Evolutionary conservation across 495 filamentous ascomycete species (phyloP).

Genomic region (Hypomontagnella submonticulosa): DNA sequence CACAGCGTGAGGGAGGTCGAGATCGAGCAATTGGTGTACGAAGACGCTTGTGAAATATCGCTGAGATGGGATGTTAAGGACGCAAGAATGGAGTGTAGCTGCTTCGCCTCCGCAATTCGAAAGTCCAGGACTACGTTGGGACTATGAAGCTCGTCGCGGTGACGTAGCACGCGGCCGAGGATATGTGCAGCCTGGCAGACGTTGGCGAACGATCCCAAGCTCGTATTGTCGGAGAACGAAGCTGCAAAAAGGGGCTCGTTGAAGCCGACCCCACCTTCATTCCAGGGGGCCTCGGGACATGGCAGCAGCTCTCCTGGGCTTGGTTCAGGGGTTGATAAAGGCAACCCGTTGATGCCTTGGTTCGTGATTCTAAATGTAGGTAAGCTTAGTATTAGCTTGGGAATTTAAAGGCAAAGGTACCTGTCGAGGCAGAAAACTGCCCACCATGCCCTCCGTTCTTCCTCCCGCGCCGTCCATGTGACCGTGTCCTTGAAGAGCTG

Average conservation of each 20-base stretch:
- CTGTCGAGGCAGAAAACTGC: constrained; percentile 41
- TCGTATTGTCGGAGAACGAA: constrained; percentile 37
- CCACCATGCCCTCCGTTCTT: constrained; percentile 42
- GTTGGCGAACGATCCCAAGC: constrained; percentile 50
- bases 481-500: constrained; percentile 43
- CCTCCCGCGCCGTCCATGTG: constrained; percentile 39
- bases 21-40: background rate
- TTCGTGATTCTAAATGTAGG: constrained; percentile 20
- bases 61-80: constrained; percentile 28
- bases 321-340: constrained; percentile 34
- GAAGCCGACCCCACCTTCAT: constrained; percentile 36
- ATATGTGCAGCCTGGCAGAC: constrained; percentile 56
- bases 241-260: constrained; percentile 41
- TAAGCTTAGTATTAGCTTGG: background rate
- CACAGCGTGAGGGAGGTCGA: constrained; percentile 27
- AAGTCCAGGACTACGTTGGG: constrained; percentile 12
- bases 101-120: constrained; percentile 35
- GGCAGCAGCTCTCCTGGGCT: constrained; percentile 40
- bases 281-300: constrained; percentile 28
- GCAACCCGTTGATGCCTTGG: constrained; percentile 28
- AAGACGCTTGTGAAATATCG: background rate
- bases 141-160: constrained; percentile 32
- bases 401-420: constrained; percentile 4
- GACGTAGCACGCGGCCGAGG: constrained; percentile 55
- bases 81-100: constrained; percentile 34